Base-by-base conservation (phyloP, 768 basidiomycete genomes). In the Panellus pusillus region DNA sequence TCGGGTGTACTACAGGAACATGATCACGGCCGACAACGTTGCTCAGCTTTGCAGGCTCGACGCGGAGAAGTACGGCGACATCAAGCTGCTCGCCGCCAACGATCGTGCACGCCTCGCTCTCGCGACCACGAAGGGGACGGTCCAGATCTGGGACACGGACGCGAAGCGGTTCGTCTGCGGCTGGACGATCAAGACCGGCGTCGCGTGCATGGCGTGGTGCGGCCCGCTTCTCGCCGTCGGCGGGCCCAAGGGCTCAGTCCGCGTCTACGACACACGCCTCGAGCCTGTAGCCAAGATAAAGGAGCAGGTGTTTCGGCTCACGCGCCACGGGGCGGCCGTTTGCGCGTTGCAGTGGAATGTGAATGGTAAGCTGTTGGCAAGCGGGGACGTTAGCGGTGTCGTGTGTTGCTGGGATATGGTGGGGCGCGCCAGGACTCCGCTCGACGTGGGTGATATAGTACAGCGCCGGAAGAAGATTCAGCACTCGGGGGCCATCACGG, bases 61-160 rank as follows among this genome's bases (percentile, higher is more conserved):
- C 11, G 32, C 32, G 36, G 79, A 78, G 19, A 71, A 66, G 46
- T 68, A 73, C 36, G 82, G 83, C 2, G 69, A 73, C 44, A 59
- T 83, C 50, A 70, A 69, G 17, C 66, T 76, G 6, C 65, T 84
- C 38, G 71, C 71, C 44, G 49, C 37, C 15, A 66, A 68, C 15
- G 64, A 68, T 31, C 42, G 36, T 20, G 65, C 67, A 20, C 71
- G 77, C 35, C 72, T 91, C 29, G 86, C 87, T 1, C 66, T 89
- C 15, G 83, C 81, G 2, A 83, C 84, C 9, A 77, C 77, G 51
- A 77, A 74, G 19, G 89, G 89, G 2, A 69, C 77, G 12, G 74
- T 92, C 14, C 87, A 89, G 68, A 72, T 91, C 12, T 92, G 87
- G 85, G 89, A 92, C 61, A 68, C 81, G 39, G 74, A 77, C 49